Evolutionary conservation across 805 yeast species (phyloP), one percentile per base, ranked within the genome.

Genomic region (Schizosaccharomyces octosporus): DNA sequence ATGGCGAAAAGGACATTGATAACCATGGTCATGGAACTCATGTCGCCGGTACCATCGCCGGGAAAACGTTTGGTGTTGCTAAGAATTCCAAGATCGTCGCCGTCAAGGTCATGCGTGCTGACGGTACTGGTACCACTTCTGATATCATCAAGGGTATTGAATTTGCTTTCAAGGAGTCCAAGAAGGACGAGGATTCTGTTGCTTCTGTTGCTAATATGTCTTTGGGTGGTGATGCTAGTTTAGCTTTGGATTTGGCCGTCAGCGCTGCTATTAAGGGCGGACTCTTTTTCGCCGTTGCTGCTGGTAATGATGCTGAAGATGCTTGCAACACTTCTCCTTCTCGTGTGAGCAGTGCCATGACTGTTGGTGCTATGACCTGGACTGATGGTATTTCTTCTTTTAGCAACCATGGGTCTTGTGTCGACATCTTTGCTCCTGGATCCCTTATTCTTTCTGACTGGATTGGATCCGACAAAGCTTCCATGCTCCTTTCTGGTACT

Each of bases 351-450:
- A 72, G 74, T 65, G 80, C 95, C 57, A 80, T 90, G 68, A 87
- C 96, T 59, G 97, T 90, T 60, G 98, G 97, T 72, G 97, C 98
- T 27, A 83, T 95, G 13, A 85, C 94, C 62, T 78, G 85, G 67
- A 80, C 85, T 61, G 97, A 93, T 70, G 76, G 81, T 62, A 87
- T 95, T 77, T 97, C 98, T 29, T 83, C 84, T 73, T 93, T 93
- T 78, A 87, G 97, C 62, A 93, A 90, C 79, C 88, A 80, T 73
- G 98, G 98, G 72, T 79, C 78, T 70, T 90, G 98, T 78, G 97
- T 93, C 63, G 97, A 90, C 70, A 84, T 90, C 65, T 90, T 87
- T 70, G 98, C 95, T 36, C 98, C 98, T 29, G 98, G 98, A 69
- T 76, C 78, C 67, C 78, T 79, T 70, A 74, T 79, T 64, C 72